Evolutionary conservation across 805 yeast species (phyloP), one percentile per base, ranked within the genome.

Genomic region (Nakazawaea pomicola): DNA sequence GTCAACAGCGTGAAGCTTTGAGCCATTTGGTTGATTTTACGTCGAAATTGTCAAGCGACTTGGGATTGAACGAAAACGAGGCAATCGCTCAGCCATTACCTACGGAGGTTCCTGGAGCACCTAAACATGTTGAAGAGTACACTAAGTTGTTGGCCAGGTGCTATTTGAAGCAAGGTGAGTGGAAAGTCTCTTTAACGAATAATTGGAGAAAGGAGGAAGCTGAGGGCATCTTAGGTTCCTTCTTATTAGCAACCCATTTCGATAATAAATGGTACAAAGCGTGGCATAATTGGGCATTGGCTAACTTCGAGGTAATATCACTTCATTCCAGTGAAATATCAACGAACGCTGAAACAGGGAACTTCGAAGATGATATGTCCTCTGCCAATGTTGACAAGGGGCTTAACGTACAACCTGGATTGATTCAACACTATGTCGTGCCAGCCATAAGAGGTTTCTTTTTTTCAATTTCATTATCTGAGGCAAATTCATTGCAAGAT

Each of bases 231-330:
- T 65, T 93, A 45, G 96, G 97, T 10, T 89, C 97, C 0, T 93
- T 87, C 57, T 65, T 93, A 41, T 68, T 93, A 48, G 98, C 99
- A 0, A 91, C 99, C 0, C 96, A 90, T 57, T 91, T 93, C 60
- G 97, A 93, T 57, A 71, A 76, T 27, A 74, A 76, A 18, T 93
- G 99, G 96, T 93, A 93, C 55, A 93, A 95, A 56, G 99, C 98
- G 14, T 95, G 99, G 99, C 99, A 93, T 58, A 91, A 89, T 56
- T 93, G 99, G 99, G 99, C 99, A 0, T 68, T 95, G 55, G 97
- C 98, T 1, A 93, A 95, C 60, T 93, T 90, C 57, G 97, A 93
- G 57, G 98, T 91, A 1, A 83, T 91, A 16, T 83, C 96, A 0
- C 68, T 83, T 20, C 61, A 61, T 33, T 50, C 65, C 0, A 58